A percentile compares a stretch with the other conserved stretches of the same genome.
These are phyloP conservation scores for Vitis riparia DNA, from an alignment of 164 flowering plant genomes.

Conservation along the genomic window DNA sequence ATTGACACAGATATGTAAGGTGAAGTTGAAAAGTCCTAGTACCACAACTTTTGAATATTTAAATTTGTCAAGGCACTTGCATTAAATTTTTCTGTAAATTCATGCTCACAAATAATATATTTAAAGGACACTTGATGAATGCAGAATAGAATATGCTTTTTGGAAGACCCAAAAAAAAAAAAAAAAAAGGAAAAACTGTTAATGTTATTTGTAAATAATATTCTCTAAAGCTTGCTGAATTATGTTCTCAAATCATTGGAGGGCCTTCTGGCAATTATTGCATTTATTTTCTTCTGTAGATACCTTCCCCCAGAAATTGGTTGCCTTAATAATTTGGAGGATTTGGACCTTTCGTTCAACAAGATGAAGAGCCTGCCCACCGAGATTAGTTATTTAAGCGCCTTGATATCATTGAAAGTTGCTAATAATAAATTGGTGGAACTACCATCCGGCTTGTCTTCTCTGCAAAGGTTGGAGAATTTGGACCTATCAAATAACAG, in stretches of 20 bases:
- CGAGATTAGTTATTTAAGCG: constrained; percentile 65
- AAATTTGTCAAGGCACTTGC: no score
- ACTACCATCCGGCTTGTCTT: constrained; percentile 59
- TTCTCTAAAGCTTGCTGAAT: neutral
- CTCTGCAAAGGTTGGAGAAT: constrained; percentile 58
- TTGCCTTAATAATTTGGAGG: constrained; percentile 68
- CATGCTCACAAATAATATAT: no score
- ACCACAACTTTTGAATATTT: no score
- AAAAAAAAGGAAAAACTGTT: no score
- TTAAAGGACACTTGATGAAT: no score
- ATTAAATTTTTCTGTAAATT: no score
- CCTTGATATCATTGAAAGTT: constrained; percentile 65
- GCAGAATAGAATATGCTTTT: no score
- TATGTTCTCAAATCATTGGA: no score
- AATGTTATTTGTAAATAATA: no score
- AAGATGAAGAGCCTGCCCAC: constrained; percentile 77
- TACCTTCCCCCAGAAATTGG: constrained; percentile 91
- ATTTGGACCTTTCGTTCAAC: constrained; percentile 87
- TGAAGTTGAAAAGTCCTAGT: no score
- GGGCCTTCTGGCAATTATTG: neutral
- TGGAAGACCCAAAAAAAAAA: no score
- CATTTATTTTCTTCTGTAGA: constrained; percentile 40
- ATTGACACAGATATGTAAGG: no score
- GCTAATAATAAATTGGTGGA: constrained; percentile 81
- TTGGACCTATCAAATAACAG: constrained; percentile 89